Base-by-base conservation (phyloP, 768 basidiomycete genomes). In the Suillus decipiens region DNA sequence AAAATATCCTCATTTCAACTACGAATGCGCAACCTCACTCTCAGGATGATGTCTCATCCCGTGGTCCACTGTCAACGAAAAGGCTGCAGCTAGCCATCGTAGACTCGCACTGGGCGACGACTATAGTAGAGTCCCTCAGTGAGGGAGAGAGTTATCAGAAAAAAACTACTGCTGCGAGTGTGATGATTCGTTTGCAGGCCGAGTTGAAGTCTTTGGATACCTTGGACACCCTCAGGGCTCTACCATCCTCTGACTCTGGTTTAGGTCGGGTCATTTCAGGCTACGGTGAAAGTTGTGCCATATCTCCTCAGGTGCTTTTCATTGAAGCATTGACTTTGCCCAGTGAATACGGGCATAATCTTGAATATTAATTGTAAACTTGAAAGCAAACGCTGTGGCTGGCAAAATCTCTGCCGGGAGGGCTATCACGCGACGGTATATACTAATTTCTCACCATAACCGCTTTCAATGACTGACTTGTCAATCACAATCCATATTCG, bases 231-330 rank as follows among this genome's bases (percentile, higher is more conserved):
- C n/a, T 43, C 19, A 43, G 19, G 42, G 42, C 9, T 36, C 17
- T 17, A 9, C 9, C 43, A 62, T 57, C 8, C 61, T 43, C 17
- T 45, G 24, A 42, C 28, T 62, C 33, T 62, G 61, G 31, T 45
- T 34, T 9, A 15, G 61, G 54, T 56, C 36, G 6, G 43, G 34
- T 62, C 22, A 5, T 58, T 12, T 31, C 41, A 8, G 47, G 14
- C 41, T 55, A 53, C 2, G 31, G 22, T 3, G 31, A 47, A 15
- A 45, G 33, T 22, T 43, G 54, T 8, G 54, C 54, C 31, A 62
- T 62, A 28, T 34, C 54, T 14, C 61, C 61, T 36, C 3, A 15
- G 6, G 61, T 37, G 7, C 43, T 58, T 17, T 31, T 57, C 31
- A 31, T 57, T 11, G 61, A 62, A 15, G n/a, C n/a, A n/a, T n/a